Percentiles rank a stretch among this genome's conserved stretches.
These are phyloP conservation scores for Paecilomyces niveus DNA, from an alignment of 2,329 filamentous ascomycete species.

Conservation along the genomic window DNA sequence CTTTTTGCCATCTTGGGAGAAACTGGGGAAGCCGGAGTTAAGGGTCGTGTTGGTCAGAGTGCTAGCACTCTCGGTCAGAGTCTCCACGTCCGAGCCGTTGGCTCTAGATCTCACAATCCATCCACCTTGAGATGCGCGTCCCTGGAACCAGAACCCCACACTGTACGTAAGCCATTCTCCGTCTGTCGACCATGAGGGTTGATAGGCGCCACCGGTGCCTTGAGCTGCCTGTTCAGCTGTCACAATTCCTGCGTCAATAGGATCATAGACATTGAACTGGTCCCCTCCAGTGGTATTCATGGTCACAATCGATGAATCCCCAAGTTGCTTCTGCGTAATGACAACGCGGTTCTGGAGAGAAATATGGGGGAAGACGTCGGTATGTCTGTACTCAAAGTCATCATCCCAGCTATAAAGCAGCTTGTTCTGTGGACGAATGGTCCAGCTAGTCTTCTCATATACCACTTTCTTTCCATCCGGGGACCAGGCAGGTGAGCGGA, in stretches of 20 bases:
- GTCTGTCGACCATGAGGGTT: constrained; percentile 34
- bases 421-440: neutral
- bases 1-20: constrained; percentile 10
- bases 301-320: neutral
- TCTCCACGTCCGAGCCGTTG: constrained; percentile 22
- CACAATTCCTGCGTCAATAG: no score
- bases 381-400: neutral
- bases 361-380: neutral
- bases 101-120: constrained; percentile 16
- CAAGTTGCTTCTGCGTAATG: neutral
- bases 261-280: constrained; percentile 4
- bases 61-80: constrained; percentile 26
- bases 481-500: constrained; percentile 24
- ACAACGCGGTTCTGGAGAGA: neutral
- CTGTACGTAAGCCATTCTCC: constrained; percentile 33
- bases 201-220: constrained; percentile 33
- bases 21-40: constrained; percentile 28
- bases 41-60: constrained; percentile 32
- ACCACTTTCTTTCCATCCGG: constrained; percentile 14
- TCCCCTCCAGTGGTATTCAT: constrained; percentile 11
- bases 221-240: neutral
- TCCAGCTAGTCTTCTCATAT: neutral
- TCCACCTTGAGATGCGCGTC: constrained; percentile 18
- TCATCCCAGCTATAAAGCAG: neutral
- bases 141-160: constrained; percentile 34